Evolutionary conservation across 768 basidiomycete genomes (phyloP), one percentile per base, ranked within the genome.

Genomic region (Collybiopsis confluens): DNA sequence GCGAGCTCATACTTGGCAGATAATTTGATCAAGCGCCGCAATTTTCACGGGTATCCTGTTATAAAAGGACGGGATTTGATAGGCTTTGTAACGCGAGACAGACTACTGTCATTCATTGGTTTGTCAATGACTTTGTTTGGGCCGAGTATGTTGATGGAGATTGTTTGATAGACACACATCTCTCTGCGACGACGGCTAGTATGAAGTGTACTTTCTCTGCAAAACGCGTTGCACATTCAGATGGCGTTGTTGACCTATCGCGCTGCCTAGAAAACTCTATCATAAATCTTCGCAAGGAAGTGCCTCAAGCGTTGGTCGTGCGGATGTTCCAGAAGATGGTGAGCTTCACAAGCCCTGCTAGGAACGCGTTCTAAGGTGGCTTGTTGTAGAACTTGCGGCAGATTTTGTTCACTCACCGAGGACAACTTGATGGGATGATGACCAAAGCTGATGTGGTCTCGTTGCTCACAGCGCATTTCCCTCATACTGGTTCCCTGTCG

Each of bases 251-350:
- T 21, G 64, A 76, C 55, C 61, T 76, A 20, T 69, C 73, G 1
- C 36, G 61, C 0, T 56, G 71, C 18, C 58, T 76, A 20, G 75
- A 77, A 42, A 66, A 79, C 41, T 75, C 82, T 0, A 68, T 84
- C 1, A 70, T 88, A 45, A 81, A 86, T 55, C 71, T 89, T 52
- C 74, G 84, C 33, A 81, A 85, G 62, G 84, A 86, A 57, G 81
- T 85, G 11, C 85, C 87, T 2, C 76, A 83, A 62, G 86, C 88
- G 58, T 70, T 86, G 9, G 83, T 88, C 13, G 85, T 88, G 24
- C 79, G 73, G 60, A 85, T 85, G 79, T 88, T 88, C 71, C 86
- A 86, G 65, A 86, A 83, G 69, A 66, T 89, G 65, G 87, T 84
- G 52, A 42, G 63, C 67, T 33, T 36, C 49, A 1, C 18, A 15